Base-by-base conservation (phyloP, 2,329 filamentous ascomycete species). In the Metarhizium robertsii region DNA sequence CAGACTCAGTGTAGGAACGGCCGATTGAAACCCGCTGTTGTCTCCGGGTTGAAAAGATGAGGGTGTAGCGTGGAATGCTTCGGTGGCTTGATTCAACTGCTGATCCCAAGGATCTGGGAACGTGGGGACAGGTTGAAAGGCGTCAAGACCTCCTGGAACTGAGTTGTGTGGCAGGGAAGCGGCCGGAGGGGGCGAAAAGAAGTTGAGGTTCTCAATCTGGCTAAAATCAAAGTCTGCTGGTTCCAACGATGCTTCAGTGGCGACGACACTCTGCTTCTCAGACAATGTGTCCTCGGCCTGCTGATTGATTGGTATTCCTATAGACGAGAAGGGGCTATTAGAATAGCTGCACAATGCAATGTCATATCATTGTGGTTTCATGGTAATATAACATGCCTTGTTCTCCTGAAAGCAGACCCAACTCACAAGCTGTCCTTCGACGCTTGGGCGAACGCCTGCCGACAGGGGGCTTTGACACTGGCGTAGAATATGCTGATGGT, bases 381-480 rank as follows among this genome's bases (percentile, higher is more conserved):
- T 59, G 63, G 18, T 32, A 6, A 52, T 7, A n/a, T 14, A 30
- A 68, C 71, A 55, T 69, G 73, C 71, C 65, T 61, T 67, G 48
- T 56, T 72, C 67, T 64, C 65, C 66, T 64, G 66, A 63, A 54
- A 67, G 65, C 62, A 68, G 60, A 57, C 59, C 64, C 60, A 63
- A 60, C 59, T 70, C 67, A 54, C 63, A 67, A 50, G 64, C 64
- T 43, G 69, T 72, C 55, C 70, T 66, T 56, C 68, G 65, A 56
- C 71, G 65, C 61, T 73, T 73, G 50, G 70, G 71, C 50, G 70
- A 71, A 56, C 69, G 67, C 59, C 60, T 61, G 52, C 60, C 61
- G 55, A 54, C 59, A 40, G 45, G 56, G 36, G 54, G 57, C n/a
- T 49, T 55, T 36, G n/a, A 50, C 50, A 18, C 56, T 29, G 45